Evolutionary conservation across 148 eudicot species (phyloP).

Genomic region (Cornus florida): DNA sequence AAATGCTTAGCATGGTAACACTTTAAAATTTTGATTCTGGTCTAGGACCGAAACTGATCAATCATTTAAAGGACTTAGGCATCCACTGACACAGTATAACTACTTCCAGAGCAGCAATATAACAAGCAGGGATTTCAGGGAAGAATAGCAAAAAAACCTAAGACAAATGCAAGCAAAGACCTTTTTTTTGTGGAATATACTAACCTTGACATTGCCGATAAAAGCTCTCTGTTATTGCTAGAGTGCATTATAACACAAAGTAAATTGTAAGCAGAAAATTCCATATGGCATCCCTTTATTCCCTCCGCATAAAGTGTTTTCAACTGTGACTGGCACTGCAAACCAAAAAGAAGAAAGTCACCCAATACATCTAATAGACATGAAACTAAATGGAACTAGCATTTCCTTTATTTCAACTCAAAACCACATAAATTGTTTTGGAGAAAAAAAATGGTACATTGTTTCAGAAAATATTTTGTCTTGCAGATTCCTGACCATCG

Average conservation of each 20-base stretch:
- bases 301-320: slow-evolving; percentile 89
- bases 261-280: slow-evolving; percentile 89
- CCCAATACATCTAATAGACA: background rate
- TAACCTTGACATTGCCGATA: slow-evolving; percentile 92
- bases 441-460: background rate
- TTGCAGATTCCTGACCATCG: background rate
- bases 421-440: background rate
- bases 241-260: slow-evolving; percentile 81
- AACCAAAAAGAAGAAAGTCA: slow-evolving; percentile 21
- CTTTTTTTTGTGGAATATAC: slow-evolving; percentile 8
- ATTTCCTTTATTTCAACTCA: background rate
- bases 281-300: slow-evolving; percentile 78
- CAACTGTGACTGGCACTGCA: slow-evolving; percentile 94
- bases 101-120: slow-evolving; percentile 8
- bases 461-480: background rate
- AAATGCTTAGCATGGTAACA: background rate
- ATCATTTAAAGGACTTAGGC: background rate
- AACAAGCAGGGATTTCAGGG: background rate
- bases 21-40: background rate
- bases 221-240: slow-evolving; percentile 76
- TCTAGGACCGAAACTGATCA: background rate
- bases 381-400: background rate
- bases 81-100: slow-evolving; percentile 1
- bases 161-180: background rate
- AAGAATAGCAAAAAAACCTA: background rate